Evolutionary conservation across 1,139 yeast genomes (phyloP).

Genomic region (Lodderomyces metapsilosis): DNA sequence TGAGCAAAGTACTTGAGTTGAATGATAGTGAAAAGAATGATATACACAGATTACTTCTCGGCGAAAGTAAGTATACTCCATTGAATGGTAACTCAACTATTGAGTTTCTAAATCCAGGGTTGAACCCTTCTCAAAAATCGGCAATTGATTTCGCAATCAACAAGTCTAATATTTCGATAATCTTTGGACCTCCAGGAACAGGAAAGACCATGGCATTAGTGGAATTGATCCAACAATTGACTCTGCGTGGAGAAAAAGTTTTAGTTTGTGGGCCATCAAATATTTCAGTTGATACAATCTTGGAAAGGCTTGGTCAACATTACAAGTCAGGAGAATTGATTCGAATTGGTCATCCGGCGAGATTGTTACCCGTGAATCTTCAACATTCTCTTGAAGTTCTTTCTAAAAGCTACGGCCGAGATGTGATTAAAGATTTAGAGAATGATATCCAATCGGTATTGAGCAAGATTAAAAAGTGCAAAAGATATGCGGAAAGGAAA

Average conservation of each 20-base stretch:
- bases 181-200: constrained; percentile 54
- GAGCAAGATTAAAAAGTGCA: constrained; percentile 60
- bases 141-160: constrained; percentile 42
- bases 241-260: constrained; percentile 61
- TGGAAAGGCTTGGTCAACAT: constrained; percentile 62
- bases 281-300: constrained; percentile 88
- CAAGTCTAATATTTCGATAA: constrained; percentile 42
- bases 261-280: constrained; percentile 95
- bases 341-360: constrained; percentile 92
- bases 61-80: constrained; percentile 31
- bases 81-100: constrained; percentile 1
- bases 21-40: constrained; percentile 30
- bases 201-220: constrained; percentile 77
- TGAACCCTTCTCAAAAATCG: constrained; percentile 67
- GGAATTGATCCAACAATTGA: constrained; percentile 78
- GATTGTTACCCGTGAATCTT: constrained; percentile 61
- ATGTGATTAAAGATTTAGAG: constrained; percentile 65
- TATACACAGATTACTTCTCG: constrained; percentile 45
- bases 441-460: constrained; percentile 66
- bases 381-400: constrained; percentile 77
- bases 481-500: constrained; percentile 61
- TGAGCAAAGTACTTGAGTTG: constrained; percentile 63
- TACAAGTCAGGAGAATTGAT: constrained; percentile 44
- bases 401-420: constrained; percentile 50
- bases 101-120: constrained; percentile 45